Conservation (phyloP, 2,329 filamentous ascomycete species). For the Triangularia setosa region DNA sequence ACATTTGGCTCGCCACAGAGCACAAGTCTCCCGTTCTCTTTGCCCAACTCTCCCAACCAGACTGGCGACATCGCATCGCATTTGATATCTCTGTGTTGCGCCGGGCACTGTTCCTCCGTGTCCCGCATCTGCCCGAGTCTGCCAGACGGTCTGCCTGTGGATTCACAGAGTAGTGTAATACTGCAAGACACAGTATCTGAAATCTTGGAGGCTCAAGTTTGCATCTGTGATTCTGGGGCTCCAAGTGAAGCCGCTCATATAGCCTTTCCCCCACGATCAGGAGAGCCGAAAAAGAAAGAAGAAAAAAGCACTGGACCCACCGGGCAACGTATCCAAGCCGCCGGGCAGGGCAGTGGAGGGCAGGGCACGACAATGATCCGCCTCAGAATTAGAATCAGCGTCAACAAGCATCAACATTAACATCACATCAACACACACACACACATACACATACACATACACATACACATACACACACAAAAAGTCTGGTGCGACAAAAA, state of each 20-base stretch:
- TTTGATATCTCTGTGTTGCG: background rate
- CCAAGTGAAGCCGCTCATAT: background rate
- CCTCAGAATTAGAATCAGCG: background rate
- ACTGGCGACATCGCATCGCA: background rate
- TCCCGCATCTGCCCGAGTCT: background rate
- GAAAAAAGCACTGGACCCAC: background rate
- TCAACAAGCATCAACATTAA: background rate
- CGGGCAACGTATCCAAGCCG: background rate
- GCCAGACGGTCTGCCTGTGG: background rate
- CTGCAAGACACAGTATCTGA: background rate
- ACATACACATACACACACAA: background rate
- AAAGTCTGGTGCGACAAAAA: background rate
- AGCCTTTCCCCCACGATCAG: background rate
- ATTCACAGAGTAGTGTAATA: background rate
- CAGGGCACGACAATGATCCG: background rate
- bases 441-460: background rate
- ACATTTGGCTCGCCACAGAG: conserved; percentile 18
- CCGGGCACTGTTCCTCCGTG: background rate
- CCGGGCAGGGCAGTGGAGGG: background rate
- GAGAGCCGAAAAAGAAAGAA: background rate
- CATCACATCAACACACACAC: background rate
- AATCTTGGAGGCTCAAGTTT: background rate
- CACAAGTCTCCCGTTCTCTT: background rate
- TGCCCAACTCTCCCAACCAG: background rate
- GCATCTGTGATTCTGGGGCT: background rate